Base-by-base conservation (phyloP, 768 basidiomycete genomes). In the Brasilioporus rufonigricans region DNA sequence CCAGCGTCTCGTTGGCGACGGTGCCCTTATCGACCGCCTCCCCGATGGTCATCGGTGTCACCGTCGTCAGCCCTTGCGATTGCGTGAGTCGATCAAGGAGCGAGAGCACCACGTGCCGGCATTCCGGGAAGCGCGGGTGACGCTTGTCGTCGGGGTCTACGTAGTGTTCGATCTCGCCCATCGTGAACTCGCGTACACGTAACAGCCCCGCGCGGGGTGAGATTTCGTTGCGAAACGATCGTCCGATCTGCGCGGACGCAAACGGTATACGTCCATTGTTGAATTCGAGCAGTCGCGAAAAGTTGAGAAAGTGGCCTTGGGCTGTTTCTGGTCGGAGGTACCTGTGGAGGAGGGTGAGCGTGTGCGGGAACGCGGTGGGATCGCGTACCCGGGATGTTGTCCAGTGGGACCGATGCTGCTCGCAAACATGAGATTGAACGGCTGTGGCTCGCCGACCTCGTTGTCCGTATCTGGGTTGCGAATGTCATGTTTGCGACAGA, bases 121-220 rank as follows among this genome's bases (percentile, higher is more conserved):
- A 84, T 60, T 95, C 91, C 45, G 69, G 66, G 77, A 98, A 99
- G n/a, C 85, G 82, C 24, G 80, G 75, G 73, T 98, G 97, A 6
- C 71, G 74, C 76, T 98, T 99, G 76, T 97, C 86, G 40, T 81
- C 80, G 14, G 97, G 97, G 77, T 98, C 97, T 62, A 99, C 97
- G 60, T 78, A 99, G 76, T 99, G 97, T 74, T 99, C 97, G 68
- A 99, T 97, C 77, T 99, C 97, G 44, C 94, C 97, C 96, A 98
- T 97, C 12, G 93, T 97, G 76, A 98, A 99, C 72, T 99, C 97
- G 61, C 96, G 91, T 31, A 98, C 96, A 57, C 97, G 94, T 44
- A 99, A 81, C 38, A 99, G 80, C 50, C 97, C 97, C 36, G 95
- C 93, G 52, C 93, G 90, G 14, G 97, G 97, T 0, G 94, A 95